Base-by-base conservation (phyloP, 2,329 filamentous ascomycete species). In the Polychaeton citri region DNA sequence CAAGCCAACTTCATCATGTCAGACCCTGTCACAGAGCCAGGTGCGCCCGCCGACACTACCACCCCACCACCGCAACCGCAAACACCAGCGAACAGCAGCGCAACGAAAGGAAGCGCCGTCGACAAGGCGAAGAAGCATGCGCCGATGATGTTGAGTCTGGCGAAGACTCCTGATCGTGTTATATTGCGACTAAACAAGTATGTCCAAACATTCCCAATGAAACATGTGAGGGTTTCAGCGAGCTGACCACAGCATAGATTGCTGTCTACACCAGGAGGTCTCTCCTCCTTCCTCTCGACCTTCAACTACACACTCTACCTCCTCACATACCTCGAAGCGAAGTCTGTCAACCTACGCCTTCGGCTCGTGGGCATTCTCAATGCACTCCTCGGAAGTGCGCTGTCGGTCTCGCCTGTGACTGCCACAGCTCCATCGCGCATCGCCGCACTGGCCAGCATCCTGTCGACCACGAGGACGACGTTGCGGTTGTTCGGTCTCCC, bases 301-400 rank as follows among this genome's bases (percentile, higher is more conserved):
- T 56, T 64, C 52, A 65, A 64, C 50, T 65, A 64, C 51, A 55
- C 56, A 35, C 57, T 65, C 45, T 65, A 64, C 49, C 54, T 64
- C 37, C 54, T 64, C 43, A 55, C 60, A 24, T 62, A 63, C 50
- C 49, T 61, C 30, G 58, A 63, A 38, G 51, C 60, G 10, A 61
- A 59, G 37, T 54, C 55, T 3, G 48, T 53, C 9, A 45, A 57
- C 21, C 42, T 62, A 30, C 45, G 52, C 30, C 48, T 45, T 35
- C 50, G 59, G 21, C 47, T 63, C 32, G 47, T 49, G 15, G 47
- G 55, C 18, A 43, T 62, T 32, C 51, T 57, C 24, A 50, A 51
- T 33, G 49, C 47, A 37, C 36, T 46, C 31, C 42, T 49, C 30
- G 41, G 47, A 18, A 47, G 53, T 19, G 20, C 41, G 9, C 15